A percentile compares a stretch with the other conserved stretches of the same genome.
phyloP scores from a whole-genome alignment of 306 rosid species.

The Senna tora region DNA sequence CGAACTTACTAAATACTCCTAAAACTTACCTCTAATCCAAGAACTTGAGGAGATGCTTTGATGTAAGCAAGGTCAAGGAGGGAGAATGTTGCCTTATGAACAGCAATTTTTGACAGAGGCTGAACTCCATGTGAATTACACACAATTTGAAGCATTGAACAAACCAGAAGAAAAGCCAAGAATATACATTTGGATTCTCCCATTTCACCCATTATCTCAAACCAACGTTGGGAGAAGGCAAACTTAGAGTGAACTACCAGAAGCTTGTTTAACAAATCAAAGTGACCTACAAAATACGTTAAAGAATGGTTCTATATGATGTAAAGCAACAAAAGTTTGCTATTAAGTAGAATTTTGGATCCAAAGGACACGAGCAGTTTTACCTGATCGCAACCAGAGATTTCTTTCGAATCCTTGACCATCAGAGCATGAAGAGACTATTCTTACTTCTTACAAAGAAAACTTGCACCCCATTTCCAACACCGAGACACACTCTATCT shows the following conservation, averaged over 20 bases:
- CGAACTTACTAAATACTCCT: conserved; percentile 18
- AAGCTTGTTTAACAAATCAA: conserved; percentile 11
- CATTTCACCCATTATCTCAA: conserved; percentile 45
- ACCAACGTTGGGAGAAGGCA: neutral
- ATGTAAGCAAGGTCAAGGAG: conserved; percentile 60
- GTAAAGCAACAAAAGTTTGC: neutral
- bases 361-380: too few relatives aligned
- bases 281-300: neutral
- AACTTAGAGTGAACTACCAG: conserved; percentile 5
- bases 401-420: too few relatives aligned
- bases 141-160: conserved; percentile 48
- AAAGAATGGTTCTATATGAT: neutral
- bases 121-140: conserved; percentile 69
- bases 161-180: conserved; percentile 46
- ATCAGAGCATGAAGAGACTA: conserved; percentile 5
- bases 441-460: neutral
- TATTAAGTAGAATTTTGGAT: too few relatives aligned
- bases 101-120: conserved; percentile 64
- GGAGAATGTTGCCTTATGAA: conserved; percentile 58
- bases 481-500: neutral
- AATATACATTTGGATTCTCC: conserved; percentile 40
- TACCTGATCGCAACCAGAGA: too few relatives aligned
- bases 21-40: conserved; percentile 66
- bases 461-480: conserved; percentile 1
- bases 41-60: conserved; percentile 58